Evolutionary conservation across 1,284 basidiomycete species (phyloP).

Genomic region (Boletus sp.): DNA sequence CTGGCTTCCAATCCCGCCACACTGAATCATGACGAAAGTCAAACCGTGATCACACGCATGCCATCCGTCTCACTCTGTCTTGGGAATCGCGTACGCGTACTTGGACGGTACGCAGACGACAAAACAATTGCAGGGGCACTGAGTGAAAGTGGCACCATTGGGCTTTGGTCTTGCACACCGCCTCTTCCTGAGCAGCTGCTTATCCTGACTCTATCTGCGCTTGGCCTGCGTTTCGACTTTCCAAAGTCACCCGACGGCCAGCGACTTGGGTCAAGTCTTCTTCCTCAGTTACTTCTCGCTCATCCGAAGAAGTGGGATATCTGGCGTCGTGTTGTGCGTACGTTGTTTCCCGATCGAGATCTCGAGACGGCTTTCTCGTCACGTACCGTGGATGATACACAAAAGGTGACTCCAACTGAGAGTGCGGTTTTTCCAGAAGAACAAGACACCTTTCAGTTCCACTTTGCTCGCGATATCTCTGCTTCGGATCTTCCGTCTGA

Average conservation of each 20-base stretch:
- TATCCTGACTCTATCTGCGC: slow-evolving; percentile 21
- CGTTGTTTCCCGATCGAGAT: slow-evolving; percentile 24
- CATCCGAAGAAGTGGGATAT: slow-evolving; percentile 25
- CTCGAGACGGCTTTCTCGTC: slow-evolving; percentile 43
- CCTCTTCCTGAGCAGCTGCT: slow-evolving; percentile 26
- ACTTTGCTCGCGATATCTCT: slow-evolving; percentile 37
- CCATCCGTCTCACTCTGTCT: slow-evolving; percentile 19
- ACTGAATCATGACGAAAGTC: slow-evolving; percentile 12
- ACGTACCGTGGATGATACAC: slow-evolving; percentile 43
- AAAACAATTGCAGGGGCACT: slow-evolving; percentile 24
- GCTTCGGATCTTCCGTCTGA: slow-evolving; percentile 10
- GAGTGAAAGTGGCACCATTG: slow-evolving; percentile 24
- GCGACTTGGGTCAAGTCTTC: slow-evolving; percentile 6
- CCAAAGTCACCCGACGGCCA: not conserved
- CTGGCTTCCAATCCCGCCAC: slow-evolving; percentile 6
- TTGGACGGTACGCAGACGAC: slow-evolving; percentile 22
- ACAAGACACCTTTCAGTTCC: slow-evolving; percentile 66
- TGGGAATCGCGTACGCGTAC: slow-evolving; percentile 8
- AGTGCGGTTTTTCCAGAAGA: slow-evolving; percentile 39
- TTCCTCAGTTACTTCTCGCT: slow-evolving; percentile 30
- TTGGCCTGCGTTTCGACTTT: slow-evolving; percentile 21
- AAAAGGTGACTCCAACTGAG: slow-evolving; percentile 7
- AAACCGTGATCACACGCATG: slow-evolving; percentile 9
- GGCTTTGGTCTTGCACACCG: slow-evolving; percentile 30
- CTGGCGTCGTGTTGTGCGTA: slow-evolving; percentile 13